These are phyloP conservation scores for Pelargonium nanum DNA, from an alignment of 345 rosid genomes.

Conservation along the genomic window DNA sequence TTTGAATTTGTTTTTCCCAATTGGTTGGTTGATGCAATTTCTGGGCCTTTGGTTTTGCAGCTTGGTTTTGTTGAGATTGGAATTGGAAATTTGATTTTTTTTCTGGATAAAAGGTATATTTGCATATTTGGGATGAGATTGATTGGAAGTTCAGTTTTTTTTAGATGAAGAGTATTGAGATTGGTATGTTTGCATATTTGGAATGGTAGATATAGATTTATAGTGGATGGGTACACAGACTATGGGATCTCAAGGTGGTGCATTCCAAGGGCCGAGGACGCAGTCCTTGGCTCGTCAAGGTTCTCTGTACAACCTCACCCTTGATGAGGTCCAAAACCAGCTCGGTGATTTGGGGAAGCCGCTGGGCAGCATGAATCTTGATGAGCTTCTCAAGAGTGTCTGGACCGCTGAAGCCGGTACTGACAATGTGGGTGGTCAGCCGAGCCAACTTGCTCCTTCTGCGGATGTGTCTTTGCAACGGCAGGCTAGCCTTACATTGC, in stretches of 20 bases:
- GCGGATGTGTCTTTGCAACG: constrained; percentile 1
- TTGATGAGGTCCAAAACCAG: constrained; percentile 20
- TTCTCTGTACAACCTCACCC: constrained; percentile 17
- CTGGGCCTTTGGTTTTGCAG: constrained; percentile 1
- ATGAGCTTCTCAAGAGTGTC: constrained; percentile 20
- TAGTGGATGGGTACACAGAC: background rate
- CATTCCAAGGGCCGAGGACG: background rate
- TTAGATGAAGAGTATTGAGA: background rate
- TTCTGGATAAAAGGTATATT: background rate
- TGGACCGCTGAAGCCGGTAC: constrained; percentile 13
- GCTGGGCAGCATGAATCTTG: constrained; percentile 20
- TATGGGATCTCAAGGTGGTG: constrained; percentile 17
- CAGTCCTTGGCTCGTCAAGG: constrained; percentile 14
- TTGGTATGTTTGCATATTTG: background rate
- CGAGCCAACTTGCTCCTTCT: background rate
- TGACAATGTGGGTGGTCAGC: background rate
- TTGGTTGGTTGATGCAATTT: background rate
- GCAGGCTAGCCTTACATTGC: constrained; percentile 18
- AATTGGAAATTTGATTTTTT: background rate
- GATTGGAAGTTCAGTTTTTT: no score
- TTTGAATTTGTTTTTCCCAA: background rate
- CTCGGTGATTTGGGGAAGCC: constrained; percentile 17
- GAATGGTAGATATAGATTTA: background rate
- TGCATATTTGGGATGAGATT: background rate
- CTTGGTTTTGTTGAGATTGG: background rate